These are phyloP conservation scores for Domatiomyces catenatus DNA, from an alignment of 2,329 filamentous ascomycete genomes.

Conservation along the genomic window DNA sequence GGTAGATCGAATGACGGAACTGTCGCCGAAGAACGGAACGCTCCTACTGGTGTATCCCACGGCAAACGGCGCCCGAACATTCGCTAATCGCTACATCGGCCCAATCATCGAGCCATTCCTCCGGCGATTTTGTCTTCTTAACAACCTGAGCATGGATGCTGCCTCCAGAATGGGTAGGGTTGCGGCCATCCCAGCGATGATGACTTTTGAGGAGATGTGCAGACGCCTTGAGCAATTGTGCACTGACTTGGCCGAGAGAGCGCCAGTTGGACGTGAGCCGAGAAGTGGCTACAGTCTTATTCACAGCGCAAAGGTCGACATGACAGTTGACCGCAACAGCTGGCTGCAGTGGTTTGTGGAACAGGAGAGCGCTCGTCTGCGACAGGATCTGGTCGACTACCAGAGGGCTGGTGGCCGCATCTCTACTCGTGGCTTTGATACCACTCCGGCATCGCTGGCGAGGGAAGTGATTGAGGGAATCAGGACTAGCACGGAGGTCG, in stretches of 20 bases:
- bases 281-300: slow-evolving; percentile 30
- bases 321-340: slow-evolving; percentile 35
- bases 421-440: slow-evolving; percentile 27
- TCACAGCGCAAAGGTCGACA: slow-evolving; percentile 37
- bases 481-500: slow-evolving; percentile 30
- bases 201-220: slow-evolving; percentile 38
- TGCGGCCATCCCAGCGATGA: slow-evolving; percentile 37
- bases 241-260: slow-evolving; percentile 20
- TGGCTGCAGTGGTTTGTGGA: slow-evolving; percentile 53
- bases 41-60: slow-evolving; percentile 50
- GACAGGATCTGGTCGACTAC: slow-evolving; percentile 22
- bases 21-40: slow-evolving; percentile 41
- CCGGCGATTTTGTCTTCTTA: slow-evolving; percentile 42
- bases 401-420: slow-evolving; percentile 20
- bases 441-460: slow-evolving; percentile 41
- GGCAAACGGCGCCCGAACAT: slow-evolving; percentile 39
- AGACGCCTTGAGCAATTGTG: slow-evolving; percentile 28
- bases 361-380: slow-evolving; percentile 46
- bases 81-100: slow-evolving; percentile 44
- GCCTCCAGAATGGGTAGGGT: slow-evolving; percentile 40
- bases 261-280: slow-evolving; percentile 18
- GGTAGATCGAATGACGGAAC: slow-evolving; percentile 44
- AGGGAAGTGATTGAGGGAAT: slow-evolving; percentile 45
- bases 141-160: slow-evolving; percentile 43
- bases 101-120: slow-evolving; percentile 47